Evolutionary conservation across 2,329 filamentous ascomycete genomes (phyloP).

Genomic region (Aureobasidium melanogenum): DNA sequence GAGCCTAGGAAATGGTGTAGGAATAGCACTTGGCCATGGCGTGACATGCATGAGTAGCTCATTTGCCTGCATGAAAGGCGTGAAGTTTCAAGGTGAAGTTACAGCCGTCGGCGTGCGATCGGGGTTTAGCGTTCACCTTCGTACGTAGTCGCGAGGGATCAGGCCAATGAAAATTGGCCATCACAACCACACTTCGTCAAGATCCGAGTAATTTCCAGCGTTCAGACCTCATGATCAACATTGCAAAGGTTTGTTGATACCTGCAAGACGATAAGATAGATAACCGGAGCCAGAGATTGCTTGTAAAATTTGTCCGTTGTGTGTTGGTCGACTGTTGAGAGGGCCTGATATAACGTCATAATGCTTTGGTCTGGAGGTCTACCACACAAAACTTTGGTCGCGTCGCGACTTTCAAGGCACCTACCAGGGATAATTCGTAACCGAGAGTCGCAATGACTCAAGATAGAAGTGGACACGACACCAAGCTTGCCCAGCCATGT

Average conservation of each 20-base stretch:
- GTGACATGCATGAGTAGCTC: conserved; percentile 9
- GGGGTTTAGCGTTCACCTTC: background rate
- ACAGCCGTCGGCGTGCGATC: background rate
- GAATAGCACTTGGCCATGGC: conserved; percentile 4
- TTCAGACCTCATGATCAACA: background rate
- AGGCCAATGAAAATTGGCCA: background rate
- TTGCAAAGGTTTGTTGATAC: background rate
- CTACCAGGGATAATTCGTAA: background rate
- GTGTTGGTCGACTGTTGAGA: background rate
- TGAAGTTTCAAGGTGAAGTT: conserved; percentile 9
- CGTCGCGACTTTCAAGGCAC: background rate
- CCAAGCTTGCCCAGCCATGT: background rate
- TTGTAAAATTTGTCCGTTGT: background rate
- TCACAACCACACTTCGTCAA: background rate
- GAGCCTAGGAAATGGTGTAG: background rate
- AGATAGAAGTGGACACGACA: background rate
- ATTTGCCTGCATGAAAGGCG: conserved; percentile 5
- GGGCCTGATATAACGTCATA: background rate
- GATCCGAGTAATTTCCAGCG: background rate
- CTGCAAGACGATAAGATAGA: background rate
- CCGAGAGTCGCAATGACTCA: background rate
- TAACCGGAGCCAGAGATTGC: background rate
- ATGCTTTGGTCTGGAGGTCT: background rate
- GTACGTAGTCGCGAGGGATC: background rate
- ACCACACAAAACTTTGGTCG: background rate